phyloP scores from a whole-genome alignment of 352 stramenopile species.

The Plasmopara halstedii region DNA sequence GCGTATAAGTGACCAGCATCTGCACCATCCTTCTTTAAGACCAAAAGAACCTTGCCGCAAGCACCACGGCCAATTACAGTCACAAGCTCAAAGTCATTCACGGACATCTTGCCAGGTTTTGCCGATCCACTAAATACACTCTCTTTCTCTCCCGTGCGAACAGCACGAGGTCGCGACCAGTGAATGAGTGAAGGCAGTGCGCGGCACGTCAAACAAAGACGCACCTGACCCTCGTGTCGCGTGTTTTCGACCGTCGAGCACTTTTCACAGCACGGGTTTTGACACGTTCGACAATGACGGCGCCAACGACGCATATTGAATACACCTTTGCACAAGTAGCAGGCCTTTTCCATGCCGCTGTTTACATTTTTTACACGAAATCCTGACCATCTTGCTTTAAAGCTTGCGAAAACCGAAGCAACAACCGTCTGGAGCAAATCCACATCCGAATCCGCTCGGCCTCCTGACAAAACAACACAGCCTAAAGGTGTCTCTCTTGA shows the following conservation, averaged over 20 bases:
- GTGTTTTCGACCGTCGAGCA: constrained; percentile 59
- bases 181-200: constrained; percentile 57
- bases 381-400: constrained; percentile 64
- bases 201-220: constrained; percentile 49
- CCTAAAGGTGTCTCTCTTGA: constrained; percentile 44
- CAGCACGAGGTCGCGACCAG: constrained; percentile 55
- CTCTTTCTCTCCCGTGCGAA: constrained; percentile 61
- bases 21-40: constrained; percentile 58
- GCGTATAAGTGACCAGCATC: constrained; percentile 56
- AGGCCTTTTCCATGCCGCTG: constrained; percentile 57
- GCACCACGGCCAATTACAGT: constrained; percentile 63
- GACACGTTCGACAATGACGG: constrained; percentile 60
- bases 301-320: constrained; percentile 75
- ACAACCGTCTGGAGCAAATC: constrained; percentile 46
- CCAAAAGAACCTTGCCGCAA: constrained; percentile 60
- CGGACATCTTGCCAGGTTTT: constrained; percentile 62
- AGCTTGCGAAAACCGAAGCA: constrained; percentile 53
- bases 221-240: constrained; percentile 54
- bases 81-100: constrained; percentile 73
- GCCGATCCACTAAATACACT: constrained; percentile 56
- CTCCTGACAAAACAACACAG: constrained; percentile 43
- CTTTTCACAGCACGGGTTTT: constrained; percentile 61
- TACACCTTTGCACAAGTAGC: constrained; percentile 53
- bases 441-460: constrained; percentile 34
- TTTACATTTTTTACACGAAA: constrained; percentile 72